A percentile compares a stretch with the other conserved stretches of the same genome.
phyloP scores from a whole-genome alignment of 257 asterid species.

The Solanum bukasovii region DNA sequence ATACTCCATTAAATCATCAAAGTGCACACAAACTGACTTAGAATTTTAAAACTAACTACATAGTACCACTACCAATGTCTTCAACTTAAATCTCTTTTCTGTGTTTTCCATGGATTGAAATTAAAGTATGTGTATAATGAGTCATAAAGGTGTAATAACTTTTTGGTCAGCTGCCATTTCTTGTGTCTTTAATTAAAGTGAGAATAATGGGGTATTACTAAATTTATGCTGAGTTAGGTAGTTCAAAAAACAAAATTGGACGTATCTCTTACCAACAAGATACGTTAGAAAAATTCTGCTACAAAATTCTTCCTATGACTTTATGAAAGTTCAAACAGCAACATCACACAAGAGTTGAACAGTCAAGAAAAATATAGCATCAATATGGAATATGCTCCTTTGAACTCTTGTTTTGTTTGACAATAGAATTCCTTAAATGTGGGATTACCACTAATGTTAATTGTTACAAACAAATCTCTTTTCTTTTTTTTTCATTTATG shows the following conservation, averaged over 20 bases:
- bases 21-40: too few relatives aligned
- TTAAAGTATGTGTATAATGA: background rate
- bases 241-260: background rate
- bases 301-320: background rate
- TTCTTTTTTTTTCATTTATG: background rate
- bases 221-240: background rate
- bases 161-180: background rate
- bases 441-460: background rate
- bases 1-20: background rate
- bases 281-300: background rate
- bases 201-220: background rate
- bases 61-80: background rate
- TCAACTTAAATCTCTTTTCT: background rate
- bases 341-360: background rate
- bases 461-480: background rate
- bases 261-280: background rate
- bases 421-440: background rate
- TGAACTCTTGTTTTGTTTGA: background rate
- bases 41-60: background rate
- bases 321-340: background rate
- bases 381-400: background rate
- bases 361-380: background rate
- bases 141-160: background rate
- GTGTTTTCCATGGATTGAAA: background rate
- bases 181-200: background rate